Percentiles rank a stretch among this genome's conserved stretches.
phyloP scores from a whole-genome alignment of 805 yeast species.

The Candida sphagnicola region DNA sequence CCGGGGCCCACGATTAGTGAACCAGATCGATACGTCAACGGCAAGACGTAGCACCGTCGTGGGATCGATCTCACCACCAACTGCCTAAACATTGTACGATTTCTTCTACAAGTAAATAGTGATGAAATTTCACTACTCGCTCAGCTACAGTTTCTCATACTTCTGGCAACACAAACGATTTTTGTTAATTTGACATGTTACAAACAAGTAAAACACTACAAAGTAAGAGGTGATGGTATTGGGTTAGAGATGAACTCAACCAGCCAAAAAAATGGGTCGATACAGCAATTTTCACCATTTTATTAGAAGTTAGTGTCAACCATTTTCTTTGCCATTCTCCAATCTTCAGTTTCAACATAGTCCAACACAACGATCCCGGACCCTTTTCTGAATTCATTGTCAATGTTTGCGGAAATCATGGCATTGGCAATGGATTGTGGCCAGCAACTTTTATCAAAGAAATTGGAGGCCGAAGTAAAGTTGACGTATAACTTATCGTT shows the following conservation, averaged over 20 bases:
- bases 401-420: constrained; percentile 39
- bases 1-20: background rate
- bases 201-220: no score
- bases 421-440: constrained; percentile 62
- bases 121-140: no score
- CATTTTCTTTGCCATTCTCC: constrained; percentile 51
- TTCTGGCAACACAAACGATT: no score
- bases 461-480: constrained; percentile 71
- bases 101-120: background rate
- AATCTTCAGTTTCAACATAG: constrained; percentile 57
- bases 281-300: background rate
- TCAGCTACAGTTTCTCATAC: no score
- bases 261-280: background rate
- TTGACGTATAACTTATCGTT: constrained; percentile 60
- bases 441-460: constrained; percentile 71
- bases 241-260: no score
- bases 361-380: constrained; percentile 67
- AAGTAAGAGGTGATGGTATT: no score
- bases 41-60: background rate
- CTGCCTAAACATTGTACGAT: background rate
- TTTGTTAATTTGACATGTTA: no score
- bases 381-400: constrained; percentile 48
- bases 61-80: background rate
- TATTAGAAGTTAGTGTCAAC: constrained; percentile 47
- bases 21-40: background rate